Evolutionary conservation across 331 rosid genomes (phyloP).

Genomic region (Spiraea crenata): DNA sequence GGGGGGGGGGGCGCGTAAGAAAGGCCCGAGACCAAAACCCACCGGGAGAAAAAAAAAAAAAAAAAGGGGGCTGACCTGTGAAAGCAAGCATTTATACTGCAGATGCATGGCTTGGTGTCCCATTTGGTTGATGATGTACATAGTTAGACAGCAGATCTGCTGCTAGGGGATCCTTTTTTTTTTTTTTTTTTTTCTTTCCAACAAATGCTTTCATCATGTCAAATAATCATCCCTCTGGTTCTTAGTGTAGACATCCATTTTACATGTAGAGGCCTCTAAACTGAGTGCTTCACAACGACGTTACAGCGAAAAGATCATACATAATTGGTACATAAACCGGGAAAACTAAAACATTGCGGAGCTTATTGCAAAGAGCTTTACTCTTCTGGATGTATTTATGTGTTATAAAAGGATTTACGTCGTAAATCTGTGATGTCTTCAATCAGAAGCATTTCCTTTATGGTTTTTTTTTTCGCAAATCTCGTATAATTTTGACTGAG

Average conservation of each 20-base stretch:
- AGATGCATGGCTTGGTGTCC: constrained; percentile 2
- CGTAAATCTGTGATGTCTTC: background rate
- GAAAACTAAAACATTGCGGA: background rate
- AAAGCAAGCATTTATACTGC: background rate
- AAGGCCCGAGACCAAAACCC: too few species aligned
- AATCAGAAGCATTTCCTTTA: background rate
- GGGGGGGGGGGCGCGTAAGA: too few species aligned
- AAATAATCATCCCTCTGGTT: background rate
- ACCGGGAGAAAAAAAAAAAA: too few species aligned
- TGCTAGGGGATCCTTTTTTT: background rate
- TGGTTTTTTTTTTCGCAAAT: too few species aligned
- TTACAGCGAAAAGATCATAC: background rate
- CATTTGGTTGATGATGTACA: constrained; percentile 13
- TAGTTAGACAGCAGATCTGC: background rate
- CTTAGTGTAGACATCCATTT: background rate
- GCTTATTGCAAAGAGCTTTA: background rate
- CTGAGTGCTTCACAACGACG: background rate
- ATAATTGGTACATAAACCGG: background rate
- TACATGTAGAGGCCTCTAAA: constrained; percentile 2
- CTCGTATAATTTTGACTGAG: background rate
- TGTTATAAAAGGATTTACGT: background rate
- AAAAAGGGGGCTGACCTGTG: background rate
- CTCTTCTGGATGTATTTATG: background rate
- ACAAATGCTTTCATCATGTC: constrained; percentile 3
- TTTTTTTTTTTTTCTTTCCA: too few species aligned